Conservation (phyloP, 192 early-diverging fungal species). For the Backusella sp. region DNA sequence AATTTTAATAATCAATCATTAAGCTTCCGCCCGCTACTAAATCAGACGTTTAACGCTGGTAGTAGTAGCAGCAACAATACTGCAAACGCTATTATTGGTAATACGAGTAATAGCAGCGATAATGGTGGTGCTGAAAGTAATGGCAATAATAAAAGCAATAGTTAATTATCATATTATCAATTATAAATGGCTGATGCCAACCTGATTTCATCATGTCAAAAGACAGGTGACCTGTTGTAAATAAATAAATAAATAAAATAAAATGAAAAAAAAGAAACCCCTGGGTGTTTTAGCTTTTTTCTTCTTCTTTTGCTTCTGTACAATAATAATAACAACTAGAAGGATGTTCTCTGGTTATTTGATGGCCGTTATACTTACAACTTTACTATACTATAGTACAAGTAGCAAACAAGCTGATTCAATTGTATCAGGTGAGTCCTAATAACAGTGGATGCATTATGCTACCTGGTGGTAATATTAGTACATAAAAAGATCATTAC, state of each 20-base stretch:
- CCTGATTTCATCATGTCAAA: conserved; percentile 7
- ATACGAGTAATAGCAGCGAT: background rate
- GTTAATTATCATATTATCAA: background rate
- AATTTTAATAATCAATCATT: background rate
- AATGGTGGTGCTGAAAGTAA: background rate
- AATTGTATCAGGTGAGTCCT: background rate
- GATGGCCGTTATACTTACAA: background rate
- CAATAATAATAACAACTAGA: background rate
- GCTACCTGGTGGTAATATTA: background rate
- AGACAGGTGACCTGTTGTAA: background rate
- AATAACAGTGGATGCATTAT: background rate
- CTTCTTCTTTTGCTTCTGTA: background rate
- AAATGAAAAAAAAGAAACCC: background rate
- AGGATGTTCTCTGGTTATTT: conserved; percentile 2
- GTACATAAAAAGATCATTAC: background rate
- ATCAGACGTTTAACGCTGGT: background rate
- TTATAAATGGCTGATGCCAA: background rate
- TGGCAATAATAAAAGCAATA: background rate
- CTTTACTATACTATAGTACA: background rate
- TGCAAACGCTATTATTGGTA: background rate
- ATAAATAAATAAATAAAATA: background rate
- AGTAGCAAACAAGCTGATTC: background rate
- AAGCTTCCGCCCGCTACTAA: background rate
- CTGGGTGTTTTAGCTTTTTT: background rate
- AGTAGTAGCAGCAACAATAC: background rate